Evolutionary conservation across 2,329 filamentous ascomycete species (phyloP).

Genomic region (Cucurbitaria berberidis): DNA sequence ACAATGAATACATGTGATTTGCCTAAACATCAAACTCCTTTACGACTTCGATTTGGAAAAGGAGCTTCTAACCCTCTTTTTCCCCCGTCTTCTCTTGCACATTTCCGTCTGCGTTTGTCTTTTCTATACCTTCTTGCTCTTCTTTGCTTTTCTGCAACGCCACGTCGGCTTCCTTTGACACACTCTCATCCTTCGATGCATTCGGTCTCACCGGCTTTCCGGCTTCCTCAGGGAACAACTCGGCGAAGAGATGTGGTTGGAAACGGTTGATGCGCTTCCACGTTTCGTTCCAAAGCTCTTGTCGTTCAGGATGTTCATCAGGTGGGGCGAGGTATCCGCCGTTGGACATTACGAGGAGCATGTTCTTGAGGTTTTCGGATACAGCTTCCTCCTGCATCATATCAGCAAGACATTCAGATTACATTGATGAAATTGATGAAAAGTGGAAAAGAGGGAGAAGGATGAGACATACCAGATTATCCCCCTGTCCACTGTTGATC

Average conservation of each 20-base stretch:
- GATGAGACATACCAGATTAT: slow-evolving; percentile 74
- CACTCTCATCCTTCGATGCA: slow-evolving; percentile 25
- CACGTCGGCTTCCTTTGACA: slow-evolving; percentile 15
- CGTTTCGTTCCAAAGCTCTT: slow-evolving; percentile 66
- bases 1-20: neutral
- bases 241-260: slow-evolving; percentile 63
- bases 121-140: slow-evolving; percentile 2
- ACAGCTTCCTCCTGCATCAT: slow-evolving; percentile 82
- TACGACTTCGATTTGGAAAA: neutral
- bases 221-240: slow-evolving; percentile 62
- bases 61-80: slow-evolving; percentile 16
- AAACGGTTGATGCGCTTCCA: slow-evolving; percentile 66
- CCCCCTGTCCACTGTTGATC: slow-evolving; percentile 93
- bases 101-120: slow-evolving; percentile 3
- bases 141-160: slow-evolving; percentile 9
- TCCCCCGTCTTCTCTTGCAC: slow-evolving; percentile 10
- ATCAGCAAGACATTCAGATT: neutral
- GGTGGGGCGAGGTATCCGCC: slow-evolving; percentile 83
- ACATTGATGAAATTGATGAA: neutral
- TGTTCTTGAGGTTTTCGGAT: slow-evolving; percentile 93
- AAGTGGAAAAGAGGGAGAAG: slow-evolving; percentile 5
- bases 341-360: slow-evolving; percentile 91
- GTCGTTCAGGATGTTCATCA: slow-evolving; percentile 56
- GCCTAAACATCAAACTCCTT: neutral
- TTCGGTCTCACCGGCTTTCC: slow-evolving; percentile 36